phyloP scores from a whole-genome alignment of 139 green algal genomes.

The Haematococcus sp. region DNA sequence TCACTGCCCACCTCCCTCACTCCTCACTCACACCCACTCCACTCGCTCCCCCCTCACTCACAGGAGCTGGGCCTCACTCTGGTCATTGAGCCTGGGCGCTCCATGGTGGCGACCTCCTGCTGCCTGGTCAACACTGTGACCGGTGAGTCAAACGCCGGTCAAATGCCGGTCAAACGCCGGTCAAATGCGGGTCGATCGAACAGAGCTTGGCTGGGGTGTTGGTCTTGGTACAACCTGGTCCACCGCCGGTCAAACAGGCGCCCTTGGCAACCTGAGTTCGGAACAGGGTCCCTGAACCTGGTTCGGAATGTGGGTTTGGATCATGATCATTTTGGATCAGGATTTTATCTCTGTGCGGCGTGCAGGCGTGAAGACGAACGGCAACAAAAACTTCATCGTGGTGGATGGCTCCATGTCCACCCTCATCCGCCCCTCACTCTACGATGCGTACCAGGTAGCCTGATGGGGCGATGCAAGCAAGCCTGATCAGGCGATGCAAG shows the following conservation, averaged over 20 bases:
- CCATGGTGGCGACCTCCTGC: constrained; percentile 83
- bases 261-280: neutral
- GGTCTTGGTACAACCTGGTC: no score
- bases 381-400: constrained; percentile 96
- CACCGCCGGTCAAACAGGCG: neutral
- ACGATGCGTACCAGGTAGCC: constrained; percentile 80
- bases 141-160: constrained; percentile 25
- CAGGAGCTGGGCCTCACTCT: constrained; percentile 83
- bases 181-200: no score
- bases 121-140: constrained; percentile 88
- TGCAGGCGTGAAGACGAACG: constrained; percentile 92
- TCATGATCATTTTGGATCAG: no score
- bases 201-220: no score
- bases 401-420: constrained; percentile 95
- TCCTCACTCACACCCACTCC: no score
- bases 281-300: no score
- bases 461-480: no score
- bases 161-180: no score
- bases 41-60: no score
- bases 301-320: no score
- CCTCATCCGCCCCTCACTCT: constrained; percentile 91
- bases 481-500: no score
- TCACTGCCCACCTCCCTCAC: constrained; percentile 31
- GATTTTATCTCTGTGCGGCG: no score
- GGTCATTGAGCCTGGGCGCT: constrained; percentile 93